Evolutionary conservation across 2,329 filamentous ascomycete genomes (phyloP), one percentile per base, ranked within the genome.

Genomic region (Bertia moriformis): DNA sequence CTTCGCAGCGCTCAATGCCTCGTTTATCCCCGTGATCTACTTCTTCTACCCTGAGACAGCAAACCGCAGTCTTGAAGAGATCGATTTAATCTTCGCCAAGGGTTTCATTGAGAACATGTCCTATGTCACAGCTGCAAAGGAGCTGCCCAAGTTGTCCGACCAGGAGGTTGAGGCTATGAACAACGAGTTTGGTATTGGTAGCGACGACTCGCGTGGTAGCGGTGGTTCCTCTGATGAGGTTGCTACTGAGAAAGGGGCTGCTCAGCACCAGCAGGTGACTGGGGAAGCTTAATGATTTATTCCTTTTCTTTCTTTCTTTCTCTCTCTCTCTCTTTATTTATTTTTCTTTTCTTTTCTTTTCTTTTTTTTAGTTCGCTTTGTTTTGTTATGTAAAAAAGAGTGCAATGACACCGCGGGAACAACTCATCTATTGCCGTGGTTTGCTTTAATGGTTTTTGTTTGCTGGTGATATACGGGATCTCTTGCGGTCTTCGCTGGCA

Each of bases 1-100:
- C n/a, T 58, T 69, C 42, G 64, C 67, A 47, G 57, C 57, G 22
- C 44, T 60, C n/a, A 63, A 67, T 37, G 65, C 65, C n/a, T 51
- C 58, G 13, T 58, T 65, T 13, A 62, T 65, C 42, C 62, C 55
- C 29, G 54, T 60, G 12, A 65, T 67, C 43, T 64, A 59, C 39
- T 33, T 55, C 18, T 38, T 60, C 18, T 59, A 56, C 15, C 59
- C 58, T 3, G 58, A 60, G 42, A 55, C 56, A 1, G 53, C 54
- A 14, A 49, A 43, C 18, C 58, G 58, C 3, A 57, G 51, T 39
- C 47, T 51, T 19, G 60, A 65, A 44, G 60, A 59, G 27, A 62
- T 60, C 17, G 48, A 52, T 32, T 42, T 51, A 35, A 46, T 52
- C 41, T 48, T 49, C 38, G 44, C 48, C 14, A 53, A 56, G 41